Evolutionary conservation across 805 yeast genomes (phyloP), one percentile per base, ranked within the genome.

Genomic region (Lipomyces oligophaga): DNA sequence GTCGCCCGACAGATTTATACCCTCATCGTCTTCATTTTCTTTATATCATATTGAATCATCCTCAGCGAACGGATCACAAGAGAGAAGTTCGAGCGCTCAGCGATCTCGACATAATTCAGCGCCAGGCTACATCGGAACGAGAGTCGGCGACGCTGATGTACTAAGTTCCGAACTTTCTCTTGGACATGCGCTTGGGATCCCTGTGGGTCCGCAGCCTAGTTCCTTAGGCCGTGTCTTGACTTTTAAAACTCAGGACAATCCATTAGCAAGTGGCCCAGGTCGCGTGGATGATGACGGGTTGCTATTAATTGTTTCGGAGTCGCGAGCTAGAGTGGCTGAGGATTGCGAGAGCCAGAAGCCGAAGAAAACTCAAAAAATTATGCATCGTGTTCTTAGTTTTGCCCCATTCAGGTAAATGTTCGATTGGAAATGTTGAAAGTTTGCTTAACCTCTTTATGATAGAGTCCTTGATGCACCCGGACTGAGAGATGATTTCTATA

Each of bases 401-500:
- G 49, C 49, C 3, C 53, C 53, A 21, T 43, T 48, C n/a, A 31
- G 52, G 52, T 43, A 37, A 22, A 35, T 21, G 15, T n/a, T 8
- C 24, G 5, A 19, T 38, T 18, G 6, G 5, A 26, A 22, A 16
- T 4, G 24, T 18, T 7, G 4, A 27, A 25, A 21, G 16, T 7
- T 10, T 21, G 22, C 35, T 36, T 15, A 35, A 16, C 20, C 3
- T 35, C 28, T 27, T 20, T 41, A 81, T 0, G 76, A 64, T 52
- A 70, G 75, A 49, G 78, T 79, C 0, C 63, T 81, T 16, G 82
- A 78, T 60, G 89, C 93, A 0, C 88, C 88, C 0, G 78, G 79
- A 2, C 63, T 86, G 43, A 67, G 82, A 50, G 81, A 85, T 62
- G 95, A 87, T 61, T 86, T 80, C 60, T 87, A 86, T 63, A 74